A percentile compares a stretch with the other conserved stretches of the same genome.
Evolutionary conservation across 1,139 yeast genomes (phyloP).

Genomic region (Protomyces gravidus): DNA sequence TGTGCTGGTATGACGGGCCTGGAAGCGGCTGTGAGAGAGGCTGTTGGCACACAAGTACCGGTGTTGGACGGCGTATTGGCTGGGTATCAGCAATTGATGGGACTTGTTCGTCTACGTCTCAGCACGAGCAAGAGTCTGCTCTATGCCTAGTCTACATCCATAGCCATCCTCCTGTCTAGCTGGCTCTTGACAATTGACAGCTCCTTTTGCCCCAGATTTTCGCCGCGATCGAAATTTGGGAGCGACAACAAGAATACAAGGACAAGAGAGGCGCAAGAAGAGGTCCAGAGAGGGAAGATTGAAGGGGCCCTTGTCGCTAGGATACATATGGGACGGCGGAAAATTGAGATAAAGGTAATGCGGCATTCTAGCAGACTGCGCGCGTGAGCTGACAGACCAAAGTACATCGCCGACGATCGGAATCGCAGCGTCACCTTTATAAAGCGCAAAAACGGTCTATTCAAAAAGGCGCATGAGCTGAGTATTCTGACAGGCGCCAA

Average conservation of each 20-base stretch:
- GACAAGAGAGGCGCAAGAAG: too few relatives aligned
- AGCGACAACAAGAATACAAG: too few relatives aligned
- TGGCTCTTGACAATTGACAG: too few relatives aligned
- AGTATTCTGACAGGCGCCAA: conserved; percentile 91
- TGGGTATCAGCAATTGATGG: conserved; percentile 38
- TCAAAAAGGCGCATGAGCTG: conserved; percentile 93
- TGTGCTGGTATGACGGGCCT: conserved; percentile 43
- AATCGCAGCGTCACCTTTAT: conserved; percentile 77
- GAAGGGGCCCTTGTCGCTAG: too few relatives aligned
- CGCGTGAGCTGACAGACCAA: neutral
- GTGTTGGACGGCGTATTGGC: conserved; percentile 41
- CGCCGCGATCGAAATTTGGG: too few relatives aligned
- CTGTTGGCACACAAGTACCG: conserved; percentile 38
- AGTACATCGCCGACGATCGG: conserved; percentile 68
- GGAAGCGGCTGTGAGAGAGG: conserved; percentile 36
- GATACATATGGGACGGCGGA: conserved; percentile 26
- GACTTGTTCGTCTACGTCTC: conserved; percentile 31
- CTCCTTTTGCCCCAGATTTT: neutral
- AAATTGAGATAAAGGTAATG: conserved; percentile 27
- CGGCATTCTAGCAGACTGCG: neutral
- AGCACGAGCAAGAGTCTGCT: conserved; percentile 21
- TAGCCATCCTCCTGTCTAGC: too few relatives aligned
- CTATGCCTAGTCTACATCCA: conserved; percentile 4
- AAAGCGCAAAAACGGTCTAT: conserved; percentile 89
- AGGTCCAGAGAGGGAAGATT: too few relatives aligned